Evolutionary conservation across 1,284 basidiomycete species (phyloP).

Genomic region (Cystodermella granulosa): DNA sequence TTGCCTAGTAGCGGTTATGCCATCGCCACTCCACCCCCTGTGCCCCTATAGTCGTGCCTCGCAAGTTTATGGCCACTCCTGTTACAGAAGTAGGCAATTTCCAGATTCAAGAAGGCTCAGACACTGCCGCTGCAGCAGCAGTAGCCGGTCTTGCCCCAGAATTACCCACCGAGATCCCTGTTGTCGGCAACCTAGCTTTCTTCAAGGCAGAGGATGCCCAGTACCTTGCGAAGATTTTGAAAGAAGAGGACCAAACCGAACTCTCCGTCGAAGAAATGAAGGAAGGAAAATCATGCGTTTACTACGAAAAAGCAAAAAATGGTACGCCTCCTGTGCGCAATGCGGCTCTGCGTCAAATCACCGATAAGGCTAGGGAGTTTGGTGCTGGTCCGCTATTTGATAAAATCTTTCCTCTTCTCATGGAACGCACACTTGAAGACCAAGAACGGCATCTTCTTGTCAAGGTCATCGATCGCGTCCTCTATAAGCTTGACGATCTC

Average conservation of each 20-base stretch:
- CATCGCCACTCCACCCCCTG: constrained; percentile 91
- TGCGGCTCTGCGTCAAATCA: constrained; percentile 95
- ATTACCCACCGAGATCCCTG: constrained; percentile 97
- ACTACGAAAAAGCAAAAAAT: constrained; percentile 99
- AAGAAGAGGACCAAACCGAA: constrained; percentile 93
- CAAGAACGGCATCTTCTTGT: constrained; percentile 98
- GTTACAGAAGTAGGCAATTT: constrained; percentile 79
- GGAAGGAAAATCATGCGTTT: constrained; percentile 99
- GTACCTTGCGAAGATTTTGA: constrained; percentile 95
- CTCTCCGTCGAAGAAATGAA: constrained; percentile 97
- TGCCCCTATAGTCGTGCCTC: constrained; percentile 74
- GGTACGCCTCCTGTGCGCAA: constrained; percentile 98
- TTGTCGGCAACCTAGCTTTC: constrained; percentile 94
- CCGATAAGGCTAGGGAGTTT: constrained; percentile 98
- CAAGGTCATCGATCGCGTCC: constrained; percentile 97
- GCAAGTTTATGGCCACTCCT: constrained; percentile 72
- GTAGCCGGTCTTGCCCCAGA: constrained; percentile 91
- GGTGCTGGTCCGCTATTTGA: constrained; percentile 99
- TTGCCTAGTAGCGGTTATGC: constrained; percentile 85
- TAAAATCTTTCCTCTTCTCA: constrained; percentile 96
- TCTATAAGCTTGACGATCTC: constrained; percentile 98
- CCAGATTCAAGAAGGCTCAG: constrained; percentile 92
- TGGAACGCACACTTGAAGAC: constrained; percentile 98
- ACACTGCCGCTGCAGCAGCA: constrained; percentile 78
- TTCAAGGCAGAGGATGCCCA: constrained; percentile 98